Base-by-base conservation (phyloP, 2,329 filamentous ascomycete species). In the Myotisia sp. region DNA sequence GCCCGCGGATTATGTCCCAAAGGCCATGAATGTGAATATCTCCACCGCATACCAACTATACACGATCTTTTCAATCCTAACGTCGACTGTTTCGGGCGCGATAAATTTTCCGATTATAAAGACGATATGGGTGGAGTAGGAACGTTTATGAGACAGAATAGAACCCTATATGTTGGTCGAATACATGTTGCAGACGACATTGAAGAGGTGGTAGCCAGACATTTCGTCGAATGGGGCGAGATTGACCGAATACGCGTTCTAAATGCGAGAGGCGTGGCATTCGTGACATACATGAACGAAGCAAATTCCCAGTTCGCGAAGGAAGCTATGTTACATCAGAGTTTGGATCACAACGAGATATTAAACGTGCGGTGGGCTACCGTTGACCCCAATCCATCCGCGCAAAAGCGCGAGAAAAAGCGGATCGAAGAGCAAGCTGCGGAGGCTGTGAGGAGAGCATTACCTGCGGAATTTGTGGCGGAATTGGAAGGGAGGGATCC, bases 111-210 rank as follows among this genome's bases (percentile, higher is more conserved):
- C 42, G 87, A 93, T 52, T 95, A 94, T 59, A 68, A 86, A 49
- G 87, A 95, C 54, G 87, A 95, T 55, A 95, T 98, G 90, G 86
- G 87, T 34, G 92, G 92, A 44, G 85, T 94, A 2, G 90, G 90
- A 17, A 84, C 75, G 41, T 98, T 98, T 52, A 79, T 86, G 74
- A 71, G 90, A 14, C 82, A 92, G 51, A 98, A 98, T 53, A 70
- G 90, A 20, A 98, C 90, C 1, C 66, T 98, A 4, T 98, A 98
- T 49, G 74, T 94, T 1, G 90, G 90, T 4, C 69, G 86, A 30
- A 94, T 98, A 55, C 84, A 94, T 55, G 87, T 93, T 22, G 87
- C 79, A 8, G 90, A 95, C 55, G 87, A 95, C 51, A 94, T 95
- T 42, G 87, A 98, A 54, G 90, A 98, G 59, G 74, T 95, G 22